Percentiles rank a stretch among this genome's conserved stretches.
These are phyloP conservation scores for Moesziomyces parantarcticus DNA, from an alignment of 1,284 basidiomycete species.

Conservation along the genomic window DNA sequence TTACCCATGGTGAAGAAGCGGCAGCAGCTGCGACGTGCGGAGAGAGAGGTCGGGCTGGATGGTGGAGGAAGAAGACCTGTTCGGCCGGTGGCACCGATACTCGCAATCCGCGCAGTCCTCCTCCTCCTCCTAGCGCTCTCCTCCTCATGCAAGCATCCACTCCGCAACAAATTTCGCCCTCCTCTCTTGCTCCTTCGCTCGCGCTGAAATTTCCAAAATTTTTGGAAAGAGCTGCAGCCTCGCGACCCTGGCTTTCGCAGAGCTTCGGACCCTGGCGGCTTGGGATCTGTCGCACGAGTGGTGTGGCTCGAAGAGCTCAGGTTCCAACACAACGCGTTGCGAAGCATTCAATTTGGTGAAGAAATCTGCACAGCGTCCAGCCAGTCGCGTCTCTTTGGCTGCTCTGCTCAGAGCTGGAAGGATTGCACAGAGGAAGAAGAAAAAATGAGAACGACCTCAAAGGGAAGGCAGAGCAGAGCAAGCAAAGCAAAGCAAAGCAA, in stretches of 20 bases:
- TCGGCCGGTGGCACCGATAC: neutral
- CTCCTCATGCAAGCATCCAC: no score
- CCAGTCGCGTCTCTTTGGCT: no score
- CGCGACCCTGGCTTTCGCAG: neutral
- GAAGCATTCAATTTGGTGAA: neutral
- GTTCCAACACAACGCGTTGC: neutral
- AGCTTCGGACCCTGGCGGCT: neutral
- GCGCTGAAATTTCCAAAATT: constrained; percentile 21
- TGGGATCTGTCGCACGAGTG: neutral
- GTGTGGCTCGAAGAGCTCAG: no score
- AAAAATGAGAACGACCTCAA: constrained; percentile 1
- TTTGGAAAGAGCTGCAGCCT: constrained; percentile 1
- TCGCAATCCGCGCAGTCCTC: no score
- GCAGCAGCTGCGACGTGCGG: neutral
- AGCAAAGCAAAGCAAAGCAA: constrained; percentile 1
- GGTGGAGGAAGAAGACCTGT: constrained; percentile 9
- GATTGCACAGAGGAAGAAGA: constrained; percentile 6
- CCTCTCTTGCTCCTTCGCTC: no score
- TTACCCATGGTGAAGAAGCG: constrained; percentile 51
- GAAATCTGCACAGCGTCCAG: no score
- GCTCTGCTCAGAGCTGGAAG: no score
- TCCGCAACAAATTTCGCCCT: no score
- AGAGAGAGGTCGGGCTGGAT: neutral
- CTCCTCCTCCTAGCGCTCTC: no score
- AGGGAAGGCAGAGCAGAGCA: no score